phyloP scores from a whole-genome alignment of 805 yeast species.

The Yamadazyma insecticola region DNA sequence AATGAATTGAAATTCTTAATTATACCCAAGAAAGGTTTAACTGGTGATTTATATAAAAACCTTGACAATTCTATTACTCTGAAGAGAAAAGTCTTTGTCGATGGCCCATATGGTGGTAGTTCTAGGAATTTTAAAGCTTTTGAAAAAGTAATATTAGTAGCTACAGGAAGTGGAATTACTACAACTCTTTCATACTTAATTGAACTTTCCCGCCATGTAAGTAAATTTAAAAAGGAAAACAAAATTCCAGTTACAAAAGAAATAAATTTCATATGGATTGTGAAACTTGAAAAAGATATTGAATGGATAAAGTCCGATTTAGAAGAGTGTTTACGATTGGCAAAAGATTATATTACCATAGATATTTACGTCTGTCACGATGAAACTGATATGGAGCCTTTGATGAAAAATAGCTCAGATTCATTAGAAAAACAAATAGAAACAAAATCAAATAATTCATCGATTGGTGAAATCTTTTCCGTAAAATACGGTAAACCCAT shows the following conservation, averaged over 20 bases:
- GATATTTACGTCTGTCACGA: slow-evolving; percentile 19
- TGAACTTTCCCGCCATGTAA: slow-evolving; percentile 17
- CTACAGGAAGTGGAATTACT: slow-evolving; percentile 52
- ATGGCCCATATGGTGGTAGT: slow-evolving; percentile 59
- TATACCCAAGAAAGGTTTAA: slow-evolving; percentile 44
- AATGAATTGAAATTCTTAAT: slow-evolving; percentile 40
- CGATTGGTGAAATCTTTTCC: neutral
- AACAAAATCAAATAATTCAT: neutral
- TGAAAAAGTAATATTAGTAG: slow-evolving; percentile 36
- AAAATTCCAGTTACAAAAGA: slow-evolving; percentile 15
- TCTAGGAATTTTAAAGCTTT: slow-evolving; percentile 42
- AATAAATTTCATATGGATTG: slow-evolving; percentile 44
- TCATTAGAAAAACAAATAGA: neutral
- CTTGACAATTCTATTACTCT: slow-evolving; percentile 23
- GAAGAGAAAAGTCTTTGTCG: slow-evolving; percentile 36
- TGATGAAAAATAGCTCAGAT: no score
- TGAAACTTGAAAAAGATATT: slow-evolving; percentile 26
- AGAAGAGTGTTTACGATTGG: slow-evolving; percentile 16
- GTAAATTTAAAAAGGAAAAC: slow-evolving; percentile 9
- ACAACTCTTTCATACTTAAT: slow-evolving; percentile 44
- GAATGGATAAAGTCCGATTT: slow-evolving; percentile 40
- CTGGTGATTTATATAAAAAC: slow-evolving; percentile 27
- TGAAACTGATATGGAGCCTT: no score
- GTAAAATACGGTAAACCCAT: slow-evolving; percentile 16
- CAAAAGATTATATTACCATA: no score